Evolutionary conservation across 2,329 filamentous ascomycete species (phyloP).

Genomic region (Aureobasidium uvarum): DNA sequence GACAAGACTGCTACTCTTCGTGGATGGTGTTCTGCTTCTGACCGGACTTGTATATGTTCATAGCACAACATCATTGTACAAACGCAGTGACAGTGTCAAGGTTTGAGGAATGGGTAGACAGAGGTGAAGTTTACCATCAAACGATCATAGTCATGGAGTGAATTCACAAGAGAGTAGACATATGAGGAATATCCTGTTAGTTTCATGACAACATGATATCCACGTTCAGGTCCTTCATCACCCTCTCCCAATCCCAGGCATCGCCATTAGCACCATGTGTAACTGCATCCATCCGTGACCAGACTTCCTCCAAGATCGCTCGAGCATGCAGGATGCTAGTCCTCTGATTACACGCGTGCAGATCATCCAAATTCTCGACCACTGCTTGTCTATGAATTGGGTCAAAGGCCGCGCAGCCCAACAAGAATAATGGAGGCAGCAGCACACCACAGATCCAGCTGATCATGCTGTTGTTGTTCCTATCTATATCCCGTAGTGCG

Average conservation of each 20-base stretch:
- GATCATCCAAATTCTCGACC: constrained; percentile 52
- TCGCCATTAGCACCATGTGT: constrained; percentile 54
- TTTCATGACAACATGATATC: constrained; percentile 60
- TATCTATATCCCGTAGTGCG: constrained; percentile 45
- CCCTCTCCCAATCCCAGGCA: constrained; percentile 61
- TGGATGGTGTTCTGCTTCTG: no score
- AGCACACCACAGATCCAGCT: constrained; percentile 59
- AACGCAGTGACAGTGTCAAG: no score
- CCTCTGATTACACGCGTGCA: constrained; percentile 53
- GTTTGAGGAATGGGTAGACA: no score
- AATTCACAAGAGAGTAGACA: neutral
- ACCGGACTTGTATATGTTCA: no score
- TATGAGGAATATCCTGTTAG: neutral
- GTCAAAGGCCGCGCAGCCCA: constrained; percentile 61
- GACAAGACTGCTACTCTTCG: neutral
- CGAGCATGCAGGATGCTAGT: constrained; percentile 59
- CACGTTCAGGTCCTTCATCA: constrained; percentile 58
- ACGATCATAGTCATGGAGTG: neutral
- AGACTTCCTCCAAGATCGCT: constrained; percentile 56
- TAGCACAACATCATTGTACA: no score
- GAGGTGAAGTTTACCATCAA: no score
- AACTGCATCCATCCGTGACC: constrained; percentile 58
- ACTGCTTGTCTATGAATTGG: constrained; percentile 56
- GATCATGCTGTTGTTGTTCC: constrained; percentile 42
- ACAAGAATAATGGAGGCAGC: constrained; percentile 60